Conservation (phyloP, 2,329 filamentous ascomycete genomes). For the Fusarium sarcochroum region DNA sequence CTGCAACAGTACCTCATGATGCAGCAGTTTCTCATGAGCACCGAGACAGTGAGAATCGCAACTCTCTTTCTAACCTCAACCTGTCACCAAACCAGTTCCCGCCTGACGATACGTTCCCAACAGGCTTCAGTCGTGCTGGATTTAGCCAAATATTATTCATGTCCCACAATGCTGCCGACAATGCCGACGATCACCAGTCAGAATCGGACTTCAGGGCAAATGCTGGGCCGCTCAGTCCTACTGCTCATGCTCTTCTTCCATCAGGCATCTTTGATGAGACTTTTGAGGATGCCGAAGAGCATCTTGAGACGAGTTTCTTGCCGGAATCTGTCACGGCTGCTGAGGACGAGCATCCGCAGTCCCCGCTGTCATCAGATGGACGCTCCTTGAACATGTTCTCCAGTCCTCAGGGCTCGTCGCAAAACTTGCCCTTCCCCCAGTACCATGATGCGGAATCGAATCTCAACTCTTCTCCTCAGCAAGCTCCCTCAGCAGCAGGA, state of each 20-base stretch:
- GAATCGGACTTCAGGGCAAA: constrained; percentile 74
- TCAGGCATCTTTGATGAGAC: constrained; percentile 74
- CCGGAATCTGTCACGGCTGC: constrained; percentile 50
- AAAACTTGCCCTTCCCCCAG: constrained; percentile 69
- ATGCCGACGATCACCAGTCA: constrained; percentile 61
- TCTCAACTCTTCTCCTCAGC: constrained; percentile 57
- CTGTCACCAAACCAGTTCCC: constrained; percentile 57
- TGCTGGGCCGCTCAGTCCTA: constrained; percentile 81
- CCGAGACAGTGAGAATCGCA: constrained; percentile 64
- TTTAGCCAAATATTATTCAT: constrained; percentile 69
- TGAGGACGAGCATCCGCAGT: constrained; percentile 67
- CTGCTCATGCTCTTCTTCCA: constrained; percentile 80
- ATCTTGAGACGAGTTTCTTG: constrained; percentile 43
- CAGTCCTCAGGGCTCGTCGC: constrained; percentile 73
- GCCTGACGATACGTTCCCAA: constrained; percentile 61
- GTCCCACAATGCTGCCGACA: constrained; percentile 59
- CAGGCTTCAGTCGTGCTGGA: constrained; percentile 67
- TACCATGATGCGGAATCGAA: constrained; percentile 64
- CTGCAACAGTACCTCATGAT: constrained; percentile 57
- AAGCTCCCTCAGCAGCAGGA: constrained; percentile 50
- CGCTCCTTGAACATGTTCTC: constrained; percentile 70
- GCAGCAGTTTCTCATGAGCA: constrained; percentile 60
- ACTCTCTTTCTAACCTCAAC: constrained; percentile 60
- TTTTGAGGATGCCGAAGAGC: constrained; percentile 71
- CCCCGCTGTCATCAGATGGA: constrained; percentile 69